A percentile compares a stretch with the other conserved stretches of the same genome.
Evolutionary conservation across 345 rosid species (phyloP).

Genomic region (Balakata baccata): DNA sequence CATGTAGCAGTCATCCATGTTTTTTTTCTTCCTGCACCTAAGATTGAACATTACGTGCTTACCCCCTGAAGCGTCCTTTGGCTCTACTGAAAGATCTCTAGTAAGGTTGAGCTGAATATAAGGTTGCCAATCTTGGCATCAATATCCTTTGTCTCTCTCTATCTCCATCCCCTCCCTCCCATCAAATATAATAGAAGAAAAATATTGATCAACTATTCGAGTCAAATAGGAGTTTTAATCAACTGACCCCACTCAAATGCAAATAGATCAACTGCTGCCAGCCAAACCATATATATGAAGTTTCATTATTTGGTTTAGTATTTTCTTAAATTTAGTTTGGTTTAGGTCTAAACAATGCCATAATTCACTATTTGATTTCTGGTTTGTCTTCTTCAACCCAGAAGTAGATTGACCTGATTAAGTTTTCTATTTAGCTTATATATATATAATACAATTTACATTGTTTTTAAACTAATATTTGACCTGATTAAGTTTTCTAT

Average conservation of each 20-base stretch:
- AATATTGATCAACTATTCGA: neutral
- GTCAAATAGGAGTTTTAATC: neutral
- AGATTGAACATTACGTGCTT: neutral
- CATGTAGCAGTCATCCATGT: neutral
- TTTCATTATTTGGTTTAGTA: neutral
- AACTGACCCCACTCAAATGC: neutral
- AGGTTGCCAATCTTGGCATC: neutral
- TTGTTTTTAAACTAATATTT: too few relatives aligned
- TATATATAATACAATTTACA: too few relatives aligned
- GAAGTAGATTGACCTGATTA: neutral
- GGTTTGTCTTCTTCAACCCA: neutral
- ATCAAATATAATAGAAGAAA: neutral
- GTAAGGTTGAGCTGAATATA: neutral
- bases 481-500: neutral
- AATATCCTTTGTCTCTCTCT: neutral
- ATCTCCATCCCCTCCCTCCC: neutral
- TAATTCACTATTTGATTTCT: neutral
- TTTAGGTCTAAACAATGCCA: neutral
- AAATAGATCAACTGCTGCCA: neutral
- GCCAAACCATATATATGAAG: neutral
- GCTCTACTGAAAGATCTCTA: neutral
- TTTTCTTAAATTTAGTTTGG: neutral
- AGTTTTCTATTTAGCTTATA: neutral
- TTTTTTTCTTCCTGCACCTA: neutral
- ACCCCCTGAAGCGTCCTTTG: neutral